Evolutionary conservation across 176 grass and related monocot genomes (phyloP).

Genomic region (Urochloa ruziziensis): DNA sequence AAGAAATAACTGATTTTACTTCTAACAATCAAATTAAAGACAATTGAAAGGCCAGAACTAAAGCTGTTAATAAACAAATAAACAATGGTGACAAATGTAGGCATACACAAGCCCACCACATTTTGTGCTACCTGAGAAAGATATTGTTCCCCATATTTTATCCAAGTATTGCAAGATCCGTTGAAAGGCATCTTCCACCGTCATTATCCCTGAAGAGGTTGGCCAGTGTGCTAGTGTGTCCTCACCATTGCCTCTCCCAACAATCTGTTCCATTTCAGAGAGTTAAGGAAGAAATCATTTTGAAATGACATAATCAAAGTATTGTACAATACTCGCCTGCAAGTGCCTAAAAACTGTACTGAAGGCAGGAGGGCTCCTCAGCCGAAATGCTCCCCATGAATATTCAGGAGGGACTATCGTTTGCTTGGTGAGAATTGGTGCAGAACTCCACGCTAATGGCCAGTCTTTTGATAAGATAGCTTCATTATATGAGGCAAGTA

Average conservation of each 20-base stretch:
- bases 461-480: constrained; percentile 84
- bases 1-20: not conserved
- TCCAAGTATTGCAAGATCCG: constrained; percentile 82
- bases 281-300: constrained; percentile 30
- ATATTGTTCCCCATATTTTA: constrained; percentile 81
- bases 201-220: constrained; percentile 71
- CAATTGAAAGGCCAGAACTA: not conserved
- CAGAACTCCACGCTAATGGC: constrained; percentile 85
- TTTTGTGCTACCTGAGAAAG: constrained; percentile 70
- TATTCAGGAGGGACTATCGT: constrained; percentile 85
- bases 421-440: constrained; percentile 85
- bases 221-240: constrained; percentile 96
- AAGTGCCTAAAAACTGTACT: constrained; percentile 84
- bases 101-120: not conserved
- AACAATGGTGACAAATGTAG: not conserved
- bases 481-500: constrained; percentile 85
- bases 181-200: constrained; percentile 81
- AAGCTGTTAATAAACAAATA: not conserved
- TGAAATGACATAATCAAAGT: constrained; percentile 11
- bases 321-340: constrained; percentile 49
- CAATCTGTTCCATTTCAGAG: constrained; percentile 53
- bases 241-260: constrained; percentile 92
- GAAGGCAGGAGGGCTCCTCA: constrained; percentile 85
- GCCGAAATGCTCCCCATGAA: constrained; percentile 87
- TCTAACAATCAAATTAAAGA: constrained; percentile 3